These are phyloP conservation scores for Coccomyxa subellipsoidea DNA, from an alignment of 163 green algal genomes.

Conservation along the genomic window DNA sequence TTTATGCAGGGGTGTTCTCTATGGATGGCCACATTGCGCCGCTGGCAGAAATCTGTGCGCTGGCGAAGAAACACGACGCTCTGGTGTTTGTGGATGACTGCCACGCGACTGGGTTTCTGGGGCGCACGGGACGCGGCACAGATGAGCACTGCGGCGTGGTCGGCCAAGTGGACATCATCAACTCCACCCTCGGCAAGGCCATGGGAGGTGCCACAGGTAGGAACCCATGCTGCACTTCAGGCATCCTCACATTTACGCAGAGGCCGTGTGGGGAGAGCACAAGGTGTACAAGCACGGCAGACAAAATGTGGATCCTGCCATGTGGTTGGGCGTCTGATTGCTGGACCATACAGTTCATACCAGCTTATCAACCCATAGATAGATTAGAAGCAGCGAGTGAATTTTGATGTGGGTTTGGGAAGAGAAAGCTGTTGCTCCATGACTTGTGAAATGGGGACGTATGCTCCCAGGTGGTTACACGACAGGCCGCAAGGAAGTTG, in stretches of 20 bases:
- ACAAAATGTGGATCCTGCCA: no score
- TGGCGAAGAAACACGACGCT: constrained; percentile 54
- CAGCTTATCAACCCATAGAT: no score
- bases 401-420: no score
- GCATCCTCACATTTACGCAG: no score
- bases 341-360: no score
- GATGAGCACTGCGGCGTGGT: constrained; percentile 55
- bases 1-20: constrained; percentile 54
- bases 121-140: constrained; percentile 55
- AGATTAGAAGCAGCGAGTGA: no score
- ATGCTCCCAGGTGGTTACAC: constrained; percentile 59
- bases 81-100: constrained; percentile 70
- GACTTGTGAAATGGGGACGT: neutral
- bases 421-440: no score
- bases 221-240: no score
- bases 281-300: neutral
- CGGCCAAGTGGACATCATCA: constrained; percentile 70
- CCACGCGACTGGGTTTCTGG: constrained; percentile 68
- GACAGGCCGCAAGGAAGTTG: constrained; percentile 48
- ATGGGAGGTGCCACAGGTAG: constrained; percentile 8
- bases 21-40: constrained; percentile 70
- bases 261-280: no score
- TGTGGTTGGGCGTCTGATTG: no score
- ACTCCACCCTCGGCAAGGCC: constrained; percentile 67
- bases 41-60: constrained; percentile 47